phyloP scores from a whole-genome alignment of 2,329 filamentous ascomycete species.

The Cadophora gregata region DNA sequence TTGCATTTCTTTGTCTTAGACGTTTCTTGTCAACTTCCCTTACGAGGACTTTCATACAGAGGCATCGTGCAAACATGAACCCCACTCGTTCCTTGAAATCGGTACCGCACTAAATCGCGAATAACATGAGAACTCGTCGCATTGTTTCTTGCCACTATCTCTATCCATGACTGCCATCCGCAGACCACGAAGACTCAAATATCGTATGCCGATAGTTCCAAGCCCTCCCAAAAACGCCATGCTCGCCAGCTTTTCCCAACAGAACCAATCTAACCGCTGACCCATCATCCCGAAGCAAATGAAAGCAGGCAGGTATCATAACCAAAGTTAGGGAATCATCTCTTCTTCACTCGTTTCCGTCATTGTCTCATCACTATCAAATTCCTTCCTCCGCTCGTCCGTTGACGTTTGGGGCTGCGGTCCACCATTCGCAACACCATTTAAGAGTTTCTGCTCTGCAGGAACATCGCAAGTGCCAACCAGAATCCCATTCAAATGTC shows the following conservation, averaged over 20 bases:
- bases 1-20: neutral
- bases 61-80: neutral
- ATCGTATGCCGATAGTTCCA: slow-evolving; percentile 5
- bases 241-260: slow-evolving; percentile 10
- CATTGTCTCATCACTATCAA: slow-evolving; percentile 32
- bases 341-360: slow-evolving; percentile 39
- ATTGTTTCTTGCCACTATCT: neutral
- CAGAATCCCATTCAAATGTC: slow-evolving; percentile 14
- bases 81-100: neutral
- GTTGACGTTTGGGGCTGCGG: slow-evolving; percentile 16
- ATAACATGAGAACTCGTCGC: neutral
- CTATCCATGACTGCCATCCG: neutral
- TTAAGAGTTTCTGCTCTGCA: slow-evolving; percentile 9
- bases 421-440: slow-evolving; percentile 17
- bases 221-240: slow-evolving; percentile 14
- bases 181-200: neutral
- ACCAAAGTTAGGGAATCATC: slow-evolving; percentile 31
- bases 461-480: slow-evolving; percentile 20
- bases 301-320: slow-evolving; percentile 1
- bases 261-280: neutral
- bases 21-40: neutral
- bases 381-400: slow-evolving; percentile 18
- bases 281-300: neutral
- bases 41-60: neutral
- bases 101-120: neutral